phyloP scores from a whole-genome alignment of 2,329 filamentous ascomycete genomes.

The Diplodia sapinea region DNA sequence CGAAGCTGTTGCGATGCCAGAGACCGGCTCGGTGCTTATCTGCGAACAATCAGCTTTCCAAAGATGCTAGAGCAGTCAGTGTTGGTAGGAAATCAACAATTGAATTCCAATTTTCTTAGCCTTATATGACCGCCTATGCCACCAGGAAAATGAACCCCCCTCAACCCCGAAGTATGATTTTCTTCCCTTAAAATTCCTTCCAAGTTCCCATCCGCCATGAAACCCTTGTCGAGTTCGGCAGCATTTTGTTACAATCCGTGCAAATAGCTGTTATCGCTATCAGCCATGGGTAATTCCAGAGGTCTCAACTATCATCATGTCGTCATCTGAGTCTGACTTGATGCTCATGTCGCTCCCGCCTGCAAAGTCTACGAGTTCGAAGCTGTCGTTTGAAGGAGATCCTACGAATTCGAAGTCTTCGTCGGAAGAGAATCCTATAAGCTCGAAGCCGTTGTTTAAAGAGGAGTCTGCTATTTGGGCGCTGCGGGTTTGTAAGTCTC shows the following conservation, averaged over 20 bases:
- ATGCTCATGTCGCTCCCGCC: neutral
- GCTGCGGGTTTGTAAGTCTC: neutral
- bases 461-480: neutral
- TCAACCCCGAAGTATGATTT: conserved; percentile 6
- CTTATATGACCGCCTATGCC: conserved; percentile 3
- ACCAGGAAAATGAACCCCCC: neutral
- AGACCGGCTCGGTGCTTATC: neutral
- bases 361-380: neutral
- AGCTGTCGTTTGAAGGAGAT: too few relatives aligned
- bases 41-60: neutral
- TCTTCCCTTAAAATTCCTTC: neutral
- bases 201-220: neutral
- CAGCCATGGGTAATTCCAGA: neutral
- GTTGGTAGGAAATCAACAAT: conserved; percentile 1
- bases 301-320: neutral
- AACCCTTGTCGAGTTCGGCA: neutral
- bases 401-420: too few relatives aligned
- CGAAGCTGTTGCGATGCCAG: neutral
- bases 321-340: neutral
- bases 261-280: neutral
- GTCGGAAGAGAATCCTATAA: too few relatives aligned
- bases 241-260: neutral
- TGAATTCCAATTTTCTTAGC: conserved; percentile 5
- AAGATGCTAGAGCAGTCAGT: neutral
- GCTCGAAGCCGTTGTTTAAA: too few relatives aligned